Evolutionary conservation across 176 grass and related monocot genomes (phyloP), one percentile per base, ranked within the genome.

Genomic region (Urochloa ruziziensis): DNA sequence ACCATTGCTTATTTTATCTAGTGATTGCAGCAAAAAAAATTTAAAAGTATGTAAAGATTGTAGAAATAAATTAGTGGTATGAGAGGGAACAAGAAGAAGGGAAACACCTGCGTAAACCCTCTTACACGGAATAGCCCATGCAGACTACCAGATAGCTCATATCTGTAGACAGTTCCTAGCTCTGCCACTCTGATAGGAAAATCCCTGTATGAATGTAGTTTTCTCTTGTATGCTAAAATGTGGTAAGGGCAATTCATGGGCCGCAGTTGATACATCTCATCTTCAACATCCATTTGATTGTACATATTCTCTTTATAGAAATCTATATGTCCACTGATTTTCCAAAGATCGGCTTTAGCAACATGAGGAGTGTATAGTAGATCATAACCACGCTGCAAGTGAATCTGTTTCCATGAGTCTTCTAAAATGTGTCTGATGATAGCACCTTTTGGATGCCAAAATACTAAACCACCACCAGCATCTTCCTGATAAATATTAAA

Each of bases 171-270:
- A 70, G 96, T 99, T 78, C 96, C 96, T 77, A 99, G 91, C 81
- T 96, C 96, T 4, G 93, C 96, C 33, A 99, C 87, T 85, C 93
- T 91, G 79, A 99, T 88, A 29, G 96, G 93, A 70, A 99, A 91
- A 81, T 99, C 93, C 79, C 88, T 88, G 67, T 99, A 99, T 18
- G 93, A 96, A 59, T 96, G 93, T 77, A 96, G 81, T 80, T 99
- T 99, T 86, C 91, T 94, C 79, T 99, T 99, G 85, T 95, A 99
- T 73, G 86, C 82, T 71, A 99, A 88, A 80, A 96, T 99, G 65
- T 96, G 96, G 73, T 96, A 99, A 79, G 96, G 96, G 52, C 89
- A 99, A 43, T 99, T 99, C 96, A 99, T 99, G 57, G 96, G 96
- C 8, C 93, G 91, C 16, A 99, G 87, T 86, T 99, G 93, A 86